Conservation (phyloP, 805 yeast genomes). For the Saturnispora bothae region DNA sequence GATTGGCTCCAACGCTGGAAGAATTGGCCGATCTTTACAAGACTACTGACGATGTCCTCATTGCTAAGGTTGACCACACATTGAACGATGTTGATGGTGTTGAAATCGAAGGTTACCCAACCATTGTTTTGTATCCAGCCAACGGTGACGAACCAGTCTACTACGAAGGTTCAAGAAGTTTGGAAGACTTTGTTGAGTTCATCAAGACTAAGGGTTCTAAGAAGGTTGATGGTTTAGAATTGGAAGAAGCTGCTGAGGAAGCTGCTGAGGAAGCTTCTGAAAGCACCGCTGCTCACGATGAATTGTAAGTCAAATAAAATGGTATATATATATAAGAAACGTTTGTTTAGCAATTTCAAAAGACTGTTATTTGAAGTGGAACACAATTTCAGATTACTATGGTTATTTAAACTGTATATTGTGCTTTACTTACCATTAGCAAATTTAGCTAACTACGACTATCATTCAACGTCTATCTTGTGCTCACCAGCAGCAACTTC, state of each 20-base stretch:
- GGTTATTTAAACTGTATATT: too few relatives aligned
- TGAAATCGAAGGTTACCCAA: slow-evolving; percentile 84
- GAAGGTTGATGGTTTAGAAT: slow-evolving; percentile 42
- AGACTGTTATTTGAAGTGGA: not conserved
- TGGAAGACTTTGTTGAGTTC: slow-evolving; percentile 61
- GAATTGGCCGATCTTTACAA: slow-evolving; percentile 68
- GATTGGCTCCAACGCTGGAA: slow-evolving; percentile 54
- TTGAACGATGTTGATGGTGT: slow-evolving; percentile 72
- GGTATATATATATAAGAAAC: too few relatives aligned
- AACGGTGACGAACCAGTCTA: slow-evolving; percentile 54
- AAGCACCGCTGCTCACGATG: slow-evolving; percentile 12
- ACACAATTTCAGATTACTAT: not conserved
- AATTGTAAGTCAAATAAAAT: slow-evolving; percentile 11
- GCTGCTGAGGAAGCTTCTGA: slow-evolving; percentile 21
- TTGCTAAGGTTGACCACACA: slow-evolving; percentile 88
- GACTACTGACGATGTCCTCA: slow-evolving; percentile 43
- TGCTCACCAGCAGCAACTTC: too few relatives aligned
- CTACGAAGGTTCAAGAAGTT: slow-evolving; percentile 62
- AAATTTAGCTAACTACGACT: too few relatives aligned
- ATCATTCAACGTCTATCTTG: too few relatives aligned
- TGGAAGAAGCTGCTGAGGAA: slow-evolving; percentile 18
- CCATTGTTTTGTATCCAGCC: slow-evolving; percentile 84
- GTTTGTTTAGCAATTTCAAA: too few relatives aligned
- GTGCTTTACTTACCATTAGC: too few relatives aligned
- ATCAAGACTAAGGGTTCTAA: slow-evolving; percentile 58